Conservation (phyloP, 2,329 filamentous ascomycete species). For the Epichloe uncinata region DNA sequence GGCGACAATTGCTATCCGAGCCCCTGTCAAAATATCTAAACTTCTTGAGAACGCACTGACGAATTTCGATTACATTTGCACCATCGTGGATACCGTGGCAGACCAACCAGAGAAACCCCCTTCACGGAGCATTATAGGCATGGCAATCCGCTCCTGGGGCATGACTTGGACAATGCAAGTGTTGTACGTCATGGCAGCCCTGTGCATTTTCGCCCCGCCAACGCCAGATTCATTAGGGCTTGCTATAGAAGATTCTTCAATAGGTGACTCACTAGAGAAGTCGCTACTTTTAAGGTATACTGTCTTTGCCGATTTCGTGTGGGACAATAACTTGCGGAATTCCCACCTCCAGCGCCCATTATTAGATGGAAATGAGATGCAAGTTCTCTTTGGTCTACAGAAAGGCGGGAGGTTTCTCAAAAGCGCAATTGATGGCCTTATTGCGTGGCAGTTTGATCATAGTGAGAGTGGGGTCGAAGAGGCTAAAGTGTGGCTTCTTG, state of each 20-base stretch:
- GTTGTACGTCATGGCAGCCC: slow-evolving; percentile 5
- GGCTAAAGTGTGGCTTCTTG: slow-evolving; percentile 7
- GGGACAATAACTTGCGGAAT: slow-evolving; percentile 2
- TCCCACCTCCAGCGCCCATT: slow-evolving; percentile 5
- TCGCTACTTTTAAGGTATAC: neutral
- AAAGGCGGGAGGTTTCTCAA: slow-evolving; percentile 8
- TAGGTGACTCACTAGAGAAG: neutral
- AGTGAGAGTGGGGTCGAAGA: slow-evolving; percentile 3
- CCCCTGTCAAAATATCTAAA: slow-evolving; percentile 4
- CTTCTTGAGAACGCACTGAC: slow-evolving; percentile 5
- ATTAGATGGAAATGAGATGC: slow-evolving; percentile 8
- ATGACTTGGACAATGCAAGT: slow-evolving; percentile 8
- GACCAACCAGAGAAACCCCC: neutral
- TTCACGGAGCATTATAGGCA: slow-evolving; percentile 6
- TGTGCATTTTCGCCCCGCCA: neutral
- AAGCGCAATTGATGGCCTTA: slow-evolving; percentile 2
- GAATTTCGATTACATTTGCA: slow-evolving; percentile 6
- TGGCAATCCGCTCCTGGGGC: slow-evolving; percentile 10
- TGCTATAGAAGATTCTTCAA: too few species aligned
- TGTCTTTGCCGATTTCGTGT: slow-evolving; percentile 7
- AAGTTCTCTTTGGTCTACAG: slow-evolving; percentile 6
- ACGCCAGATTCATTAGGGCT: neutral
- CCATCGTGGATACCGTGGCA: neutral
- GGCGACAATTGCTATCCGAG: slow-evolving; percentile 4
- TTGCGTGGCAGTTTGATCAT: slow-evolving; percentile 10